phyloP scores from a whole-genome alignment of 2,329 filamentous ascomycete genomes.

The Colletotrichum abscissum region DNA sequence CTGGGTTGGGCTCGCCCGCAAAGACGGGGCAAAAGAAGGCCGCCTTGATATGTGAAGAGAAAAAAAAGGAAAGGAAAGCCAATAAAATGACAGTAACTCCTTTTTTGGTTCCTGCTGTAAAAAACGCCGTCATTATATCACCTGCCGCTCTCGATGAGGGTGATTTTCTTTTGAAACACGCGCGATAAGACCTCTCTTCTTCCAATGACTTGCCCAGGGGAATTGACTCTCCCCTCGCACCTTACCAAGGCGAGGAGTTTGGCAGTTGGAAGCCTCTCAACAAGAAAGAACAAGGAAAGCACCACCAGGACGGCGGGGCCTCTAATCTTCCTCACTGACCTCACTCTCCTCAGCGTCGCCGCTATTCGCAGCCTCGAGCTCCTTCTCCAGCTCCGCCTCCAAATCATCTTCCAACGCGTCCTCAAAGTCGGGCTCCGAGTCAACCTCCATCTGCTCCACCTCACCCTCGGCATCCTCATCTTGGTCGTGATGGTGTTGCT shows the following conservation, averaged over 20 bases:
- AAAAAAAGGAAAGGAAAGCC: background rate
- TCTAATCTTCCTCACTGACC: slow-evolving; percentile 73
- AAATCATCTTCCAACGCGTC: slow-evolving; percentile 62
- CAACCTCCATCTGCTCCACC: slow-evolving; percentile 41
- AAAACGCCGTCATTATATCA: slow-evolving; percentile 32
- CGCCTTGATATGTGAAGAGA: background rate
- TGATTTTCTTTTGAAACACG: background rate
- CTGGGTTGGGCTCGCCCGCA: background rate
- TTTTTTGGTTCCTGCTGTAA: slow-evolving; percentile 6
- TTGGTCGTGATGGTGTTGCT: slow-evolving; percentile 40
- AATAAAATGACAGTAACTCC: slow-evolving; percentile 1
- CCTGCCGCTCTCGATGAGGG: background rate
- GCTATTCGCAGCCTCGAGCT: slow-evolving; percentile 53
- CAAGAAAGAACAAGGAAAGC: background rate
- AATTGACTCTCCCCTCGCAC: too few species aligned
- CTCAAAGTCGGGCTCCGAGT: slow-evolving; percentile 44
- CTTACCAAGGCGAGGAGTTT: background rate
- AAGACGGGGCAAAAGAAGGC: background rate
- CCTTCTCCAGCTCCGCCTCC: slow-evolving; percentile 68
- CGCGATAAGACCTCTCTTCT: background rate
- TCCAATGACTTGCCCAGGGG: background rate
- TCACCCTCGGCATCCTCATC: slow-evolving; percentile 38
- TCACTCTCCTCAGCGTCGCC: slow-evolving; percentile 70
- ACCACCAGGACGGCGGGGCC: background rate
- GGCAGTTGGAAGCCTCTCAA: background rate